Evolutionary conservation across 2,329 filamentous ascomycete genomes (phyloP), one percentile per base, ranked within the genome.

Genomic region (Phoma sp.): DNA sequence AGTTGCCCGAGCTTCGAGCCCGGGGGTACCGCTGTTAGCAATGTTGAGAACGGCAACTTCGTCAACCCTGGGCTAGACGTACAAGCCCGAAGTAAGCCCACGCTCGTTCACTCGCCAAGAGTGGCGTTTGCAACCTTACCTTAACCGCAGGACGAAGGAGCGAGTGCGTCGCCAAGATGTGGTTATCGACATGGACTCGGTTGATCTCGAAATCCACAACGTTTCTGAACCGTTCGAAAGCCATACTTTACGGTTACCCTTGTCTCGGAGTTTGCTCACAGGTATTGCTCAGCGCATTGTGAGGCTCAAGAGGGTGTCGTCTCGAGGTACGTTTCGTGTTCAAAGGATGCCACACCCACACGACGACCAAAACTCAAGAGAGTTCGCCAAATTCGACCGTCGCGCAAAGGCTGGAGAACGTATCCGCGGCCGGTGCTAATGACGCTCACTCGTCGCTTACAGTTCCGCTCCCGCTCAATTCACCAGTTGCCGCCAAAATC

Each of bases 11-110:
- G 41, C 41, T 51, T 24, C 24, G 31, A 21, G 36, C 51, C 9
- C 48, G 48, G 54, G 54, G 54, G 48, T 48, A 57, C 35, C 10
- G 35, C 54, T 44, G 44, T 43, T 57, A 57, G 54, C 54, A 57
- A 57, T 57, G 48, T 52, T 39, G 48, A 21, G 22, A 46, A 46
- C 19, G 25, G 41, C 24, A 19, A 17, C n/a, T 37, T 29, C 17
- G 35, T 22, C 35, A 24, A 37, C 29, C 31, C 37, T 17, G 6
- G 38, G 33, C 19, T 46, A 38, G 43, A 46, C 15, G 10, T n/a
- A 19, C 36, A 15, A 33, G 19, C 7, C 45, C 27, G 32, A 13
- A n/a, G 37, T 51, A 12, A 25, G 13, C 36, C 52, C 46, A 51
- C 31, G 37, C 31, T 51, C 52, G 32, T 25, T 43, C 37, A 43